Base-by-base conservation (phyloP, 2,329 filamentous ascomycete genomes). In the Torrubiella hemipterigena region DNA sequence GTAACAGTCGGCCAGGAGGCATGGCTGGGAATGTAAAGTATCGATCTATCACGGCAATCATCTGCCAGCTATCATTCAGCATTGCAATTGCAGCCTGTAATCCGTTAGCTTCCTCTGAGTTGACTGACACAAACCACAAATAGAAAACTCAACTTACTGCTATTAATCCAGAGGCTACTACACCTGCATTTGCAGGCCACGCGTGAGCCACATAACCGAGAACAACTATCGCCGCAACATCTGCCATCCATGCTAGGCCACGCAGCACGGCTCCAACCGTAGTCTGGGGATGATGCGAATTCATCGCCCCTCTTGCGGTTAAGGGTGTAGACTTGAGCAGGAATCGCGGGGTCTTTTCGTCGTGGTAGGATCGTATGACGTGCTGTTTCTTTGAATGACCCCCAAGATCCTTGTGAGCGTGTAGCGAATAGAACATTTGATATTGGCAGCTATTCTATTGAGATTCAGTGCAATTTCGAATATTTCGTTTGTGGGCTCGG, bases 11-110 rank as follows among this genome's bases (percentile, higher is more conserved):
- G 4, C 46, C 44, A 3, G 49, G 40, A 13, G 45, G 37, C 17
- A 52, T 34, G 17, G 46, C 39, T 12, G 40, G 35, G 11, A 54
- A 47, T 7, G 44, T 43, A 10, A 44, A 33, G 7, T 44, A 34
- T 7, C 42, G 37, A 17, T 54, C 47, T 6, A 44, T 40, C 11
- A 49, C 38, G 4, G 52, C 47, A 28, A 50, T 33, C 26, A 50
- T 44, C 24, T 56, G 51, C 52, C 54, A 56, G 42, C 51, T 56
- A 28, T 58, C 55, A 31, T 53, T 54, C 39, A 58, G 46, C 33
- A 56, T 42, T 16, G 55, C 47, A 12, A 54, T 42, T 29, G 42
- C 40, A 17, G 43, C 43, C 52, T 55, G 9, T 18, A 21, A 29
- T 26, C 32, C 38, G 29, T 38, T 12, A 17, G 17, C 13, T 17